phyloP scores from a whole-genome alignment of 192 early-diverging fungal species.

The Podila epicladia region DNA sequence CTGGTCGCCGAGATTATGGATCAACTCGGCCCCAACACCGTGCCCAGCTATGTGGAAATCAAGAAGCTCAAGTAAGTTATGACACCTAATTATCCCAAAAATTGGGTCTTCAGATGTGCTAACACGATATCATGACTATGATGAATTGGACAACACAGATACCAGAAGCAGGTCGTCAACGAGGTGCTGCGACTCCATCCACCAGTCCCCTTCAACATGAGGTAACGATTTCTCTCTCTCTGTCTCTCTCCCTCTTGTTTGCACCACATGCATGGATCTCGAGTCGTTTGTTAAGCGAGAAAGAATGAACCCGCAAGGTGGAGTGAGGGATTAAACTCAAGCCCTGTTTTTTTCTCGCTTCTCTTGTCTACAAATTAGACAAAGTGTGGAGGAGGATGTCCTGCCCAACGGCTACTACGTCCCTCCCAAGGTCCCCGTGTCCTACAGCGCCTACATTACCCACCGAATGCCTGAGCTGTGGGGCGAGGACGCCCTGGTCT shows the following conservation, averaged over 20 bases:
- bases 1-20: conserved; percentile 21
- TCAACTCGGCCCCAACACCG: conserved; percentile 9
- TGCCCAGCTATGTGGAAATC: conserved; percentile 42
- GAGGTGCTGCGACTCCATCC: conserved; percentile 55
- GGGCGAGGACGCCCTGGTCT: conserved; percentile 68
- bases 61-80: conserved; percentile 32
- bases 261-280: too few relatives aligned
- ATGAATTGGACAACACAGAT: conserved; percentile 33
- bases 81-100: background rate
- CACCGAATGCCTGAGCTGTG: conserved; percentile 51
- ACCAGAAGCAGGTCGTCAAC: conserved; percentile 62
- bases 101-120: background rate
- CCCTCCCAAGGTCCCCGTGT: conserved; percentile 47
- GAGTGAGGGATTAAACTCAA: conserved; percentile 2
- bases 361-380: conserved; percentile 3
- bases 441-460: conserved; percentile 33
- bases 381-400: conserved; percentile 56
- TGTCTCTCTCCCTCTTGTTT: background rate
- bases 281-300: background rate
- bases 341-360: background rate
- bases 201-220: conserved; percentile 37
- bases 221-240: conserved; percentile 5
- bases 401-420: conserved; percentile 59
- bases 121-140: background rate
- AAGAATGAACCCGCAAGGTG: background rate